Conservation (phyloP, 768 basidiomycete species). For the Lyophyllum decastes region DNA sequence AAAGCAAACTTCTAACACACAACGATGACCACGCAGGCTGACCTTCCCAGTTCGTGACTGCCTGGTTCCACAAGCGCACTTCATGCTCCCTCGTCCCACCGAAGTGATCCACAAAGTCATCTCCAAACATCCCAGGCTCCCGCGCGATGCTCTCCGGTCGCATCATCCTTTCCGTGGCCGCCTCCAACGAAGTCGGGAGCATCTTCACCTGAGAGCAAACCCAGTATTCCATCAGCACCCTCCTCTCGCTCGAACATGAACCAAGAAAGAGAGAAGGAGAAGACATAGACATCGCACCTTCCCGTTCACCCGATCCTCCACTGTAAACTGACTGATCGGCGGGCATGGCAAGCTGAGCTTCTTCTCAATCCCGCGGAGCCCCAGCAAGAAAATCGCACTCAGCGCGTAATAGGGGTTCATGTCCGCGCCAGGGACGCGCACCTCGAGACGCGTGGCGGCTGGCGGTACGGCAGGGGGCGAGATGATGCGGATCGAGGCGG, state of each 20-base stretch:
- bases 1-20: neutral
- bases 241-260: slow-evolving; percentile 9
- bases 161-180: slow-evolving; percentile 84
- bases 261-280: neutral
- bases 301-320: slow-evolving; percentile 57
- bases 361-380: slow-evolving; percentile 85
- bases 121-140: slow-evolving; percentile 70
- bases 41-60: slow-evolving; percentile 96
- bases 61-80: slow-evolving; percentile 81
- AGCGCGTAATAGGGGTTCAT: slow-evolving; percentile 93
- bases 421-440: slow-evolving; percentile 95
- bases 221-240: slow-evolving; percentile 8
- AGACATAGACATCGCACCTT: slow-evolving; percentile 37
- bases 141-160: slow-evolving; percentile 76
- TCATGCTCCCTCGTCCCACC: slow-evolving; percentile 96
- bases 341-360: slow-evolving; percentile 66
- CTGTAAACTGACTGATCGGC: slow-evolving; percentile 63
- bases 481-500: slow-evolving; percentile 89
- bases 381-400: slow-evolving; percentile 84
- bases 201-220: slow-evolving; percentile 54
- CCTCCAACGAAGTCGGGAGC: slow-evolving; percentile 78
- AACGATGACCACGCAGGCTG: slow-evolving; percentile 21
- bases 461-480: slow-evolving; percentile 86
- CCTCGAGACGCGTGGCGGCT: slow-evolving; percentile 85
- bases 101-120: slow-evolving; percentile 92